Base-by-base conservation (phyloP, 1,284 basidiomycete species). In the Marasmius sp. region DNA sequence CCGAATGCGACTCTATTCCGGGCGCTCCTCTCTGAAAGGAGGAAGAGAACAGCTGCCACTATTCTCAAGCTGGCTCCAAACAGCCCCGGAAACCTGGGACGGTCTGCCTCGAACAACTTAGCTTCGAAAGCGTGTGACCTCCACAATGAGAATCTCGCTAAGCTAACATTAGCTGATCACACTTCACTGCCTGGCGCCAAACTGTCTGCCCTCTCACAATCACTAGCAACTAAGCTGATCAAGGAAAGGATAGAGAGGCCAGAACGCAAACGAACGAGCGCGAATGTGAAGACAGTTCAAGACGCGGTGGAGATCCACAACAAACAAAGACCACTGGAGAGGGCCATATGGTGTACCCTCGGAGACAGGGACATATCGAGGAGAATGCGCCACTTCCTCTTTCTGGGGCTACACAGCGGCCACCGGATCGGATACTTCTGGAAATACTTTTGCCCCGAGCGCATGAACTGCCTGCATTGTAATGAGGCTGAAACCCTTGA, bases 171-270 rank as follows among this genome's bases (percentile, higher is more conserved):
- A 8, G 20, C 10, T 18, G 8, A 9, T 10, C 20, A 18, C 16
- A 56, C 37, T 3, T 36, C 5, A 6, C 18, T 3, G 38, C 38
- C 20, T 11, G 61, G 58, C 2, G 41, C 51, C 16, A 60, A 62
- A 36, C 37, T 62, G 11, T 22, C 57, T 4, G 41, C 34, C 14
- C n/a, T 65, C 3, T 60, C 57, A 5, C 58, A 62, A 50, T 12
- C 47, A 1, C 12, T 20, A 1, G 61, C 58, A n/a, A 57, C 62
- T 45, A 45, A 11, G 14, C 38, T 49, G 5, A 57, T 65, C 12
- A 47, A n/a, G n/a, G n/a, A n/a, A n/a, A n/a, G n/a, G n/a, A n/a
- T n/a, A 38, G 52, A 12, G 33, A 4, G 45, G 37, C 4, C 14
- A 4, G 47, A 49, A 39, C 47, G 45, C 36, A n/a, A 47, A 33